Percentiles rank a stretch among this genome's conserved stretches.
phyloP scores from a whole-genome alignment of 2,329 filamentous ascomycete genomes.

The Diaporthe australafricana region DNA sequence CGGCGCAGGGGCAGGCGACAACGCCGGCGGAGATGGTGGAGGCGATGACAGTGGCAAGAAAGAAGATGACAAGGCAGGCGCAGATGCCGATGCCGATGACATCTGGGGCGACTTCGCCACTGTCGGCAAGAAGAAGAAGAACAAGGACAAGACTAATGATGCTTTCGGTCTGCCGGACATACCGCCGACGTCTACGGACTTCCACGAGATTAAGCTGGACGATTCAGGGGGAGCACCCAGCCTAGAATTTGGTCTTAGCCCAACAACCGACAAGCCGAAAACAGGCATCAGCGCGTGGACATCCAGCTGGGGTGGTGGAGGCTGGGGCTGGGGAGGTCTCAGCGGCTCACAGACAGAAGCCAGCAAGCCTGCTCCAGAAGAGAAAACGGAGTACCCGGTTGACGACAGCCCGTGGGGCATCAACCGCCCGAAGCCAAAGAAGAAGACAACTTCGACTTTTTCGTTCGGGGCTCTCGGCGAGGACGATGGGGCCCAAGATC shows the following conservation, averaged over 20 bases:
- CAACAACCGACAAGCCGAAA: conserved; percentile 27
- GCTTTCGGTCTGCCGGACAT: conserved; percentile 41
- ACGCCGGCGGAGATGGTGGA: conserved; percentile 50
- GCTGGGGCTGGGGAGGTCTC: conserved; percentile 50
- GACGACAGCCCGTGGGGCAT: conserved; percentile 63
- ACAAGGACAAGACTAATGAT: conserved; percentile 51
- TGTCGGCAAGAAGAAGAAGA: conserved; percentile 67
- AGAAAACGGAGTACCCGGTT: conserved; percentile 53
- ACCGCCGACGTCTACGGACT: conserved; percentile 52
- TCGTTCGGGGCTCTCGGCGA: conserved; percentile 62
- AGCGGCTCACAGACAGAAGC: conserved; percentile 34
- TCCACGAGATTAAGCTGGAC: conserved; percentile 77
- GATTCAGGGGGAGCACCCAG: conserved; percentile 54
- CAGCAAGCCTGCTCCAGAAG: conserved; percentile 45
- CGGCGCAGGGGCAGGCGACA: conserved; percentile 44
- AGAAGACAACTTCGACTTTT: conserved; percentile 58
- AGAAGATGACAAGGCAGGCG: conserved; percentile 48
- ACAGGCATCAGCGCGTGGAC: conserved; percentile 68
- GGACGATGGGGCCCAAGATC: conserved; percentile 48
- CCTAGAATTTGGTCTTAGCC: conserved; percentile 66
- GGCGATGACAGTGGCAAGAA: conserved; percentile 49
- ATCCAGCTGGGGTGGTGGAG: conserved; percentile 67
- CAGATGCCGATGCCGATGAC: conserved; percentile 53
- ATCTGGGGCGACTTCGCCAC: conserved; percentile 62
- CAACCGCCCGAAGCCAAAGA: conserved; percentile 62